Percentiles rank a stretch among this genome's conserved stretches.
These are phyloP conservation scores for Rubroboletus satanas DNA, from an alignment of 768 basidiomycete species.

Conservation along the genomic window DNA sequence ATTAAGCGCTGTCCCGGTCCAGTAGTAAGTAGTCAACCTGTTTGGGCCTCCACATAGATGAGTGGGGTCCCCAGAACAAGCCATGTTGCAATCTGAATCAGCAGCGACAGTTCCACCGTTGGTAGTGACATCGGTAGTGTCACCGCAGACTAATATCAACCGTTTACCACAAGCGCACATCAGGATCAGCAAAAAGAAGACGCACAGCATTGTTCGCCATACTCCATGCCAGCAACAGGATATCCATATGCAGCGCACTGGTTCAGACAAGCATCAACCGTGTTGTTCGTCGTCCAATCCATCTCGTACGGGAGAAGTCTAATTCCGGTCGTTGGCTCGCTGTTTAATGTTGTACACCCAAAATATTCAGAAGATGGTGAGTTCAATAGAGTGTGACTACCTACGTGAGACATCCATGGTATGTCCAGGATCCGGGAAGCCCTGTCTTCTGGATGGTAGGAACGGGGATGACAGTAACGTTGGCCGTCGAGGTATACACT, in stretches of 20 bases:
- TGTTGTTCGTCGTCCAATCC: constrained; percentile 57
- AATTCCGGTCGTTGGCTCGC: constrained; percentile 42
- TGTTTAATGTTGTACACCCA: constrained; percentile 29
- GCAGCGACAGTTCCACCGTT: constrained; percentile 32
- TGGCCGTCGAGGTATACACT: constrained; percentile 54
- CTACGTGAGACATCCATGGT: constrained; percentile 65
- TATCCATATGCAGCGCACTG: constrained; percentile 73
- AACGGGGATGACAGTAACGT: constrained; percentile 53
- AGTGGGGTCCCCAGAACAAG: constrained; percentile 68
- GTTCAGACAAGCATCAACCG: constrained; percentile 58
- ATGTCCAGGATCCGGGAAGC: constrained; percentile 62
- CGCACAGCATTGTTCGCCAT: constrained; percentile 71
- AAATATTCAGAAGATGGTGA: not conserved
- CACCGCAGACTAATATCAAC: constrained; percentile 59
- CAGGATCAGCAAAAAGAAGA: constrained; percentile 6
- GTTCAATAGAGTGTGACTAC: constrained; percentile 15
- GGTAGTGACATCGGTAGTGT: constrained; percentile 47
- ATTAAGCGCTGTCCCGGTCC: constrained; percentile 46
- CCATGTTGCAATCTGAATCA: constrained; percentile 39
- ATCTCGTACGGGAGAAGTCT: constrained; percentile 61
- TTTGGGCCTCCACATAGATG: constrained; percentile 63
- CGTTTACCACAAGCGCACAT: not conserved
- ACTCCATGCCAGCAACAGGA: constrained; percentile 67
- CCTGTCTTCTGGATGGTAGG: constrained; percentile 51
- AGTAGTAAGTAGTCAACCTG: constrained; percentile 52